Evolutionary conservation across 257 asterid genomes (phyloP).

Genomic region (Forsythia viridissima): DNA sequence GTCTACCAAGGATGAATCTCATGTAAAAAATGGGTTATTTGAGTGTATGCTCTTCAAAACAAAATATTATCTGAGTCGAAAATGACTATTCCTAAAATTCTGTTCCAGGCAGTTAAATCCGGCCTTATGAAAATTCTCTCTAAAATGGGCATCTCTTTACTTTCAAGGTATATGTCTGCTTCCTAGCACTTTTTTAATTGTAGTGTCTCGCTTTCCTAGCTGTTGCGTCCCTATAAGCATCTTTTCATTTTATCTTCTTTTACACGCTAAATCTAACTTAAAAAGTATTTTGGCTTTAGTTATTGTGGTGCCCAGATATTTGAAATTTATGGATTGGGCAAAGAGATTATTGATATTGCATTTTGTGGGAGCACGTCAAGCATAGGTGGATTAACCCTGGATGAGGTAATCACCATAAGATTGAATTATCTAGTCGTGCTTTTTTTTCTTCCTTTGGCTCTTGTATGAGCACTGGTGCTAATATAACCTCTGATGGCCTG

Average conservation of each 20-base stretch:
- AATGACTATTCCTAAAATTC: background rate
- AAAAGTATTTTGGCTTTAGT: slow-evolving; percentile 45
- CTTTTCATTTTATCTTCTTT: background rate
- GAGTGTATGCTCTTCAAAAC: background rate
- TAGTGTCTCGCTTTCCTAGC: slow-evolving; percentile 8
- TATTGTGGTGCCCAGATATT: slow-evolving; percentile 98
- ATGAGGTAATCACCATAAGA: slow-evolving; percentile 64
- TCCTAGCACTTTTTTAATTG: slow-evolving; percentile 17
- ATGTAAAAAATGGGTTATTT: background rate
- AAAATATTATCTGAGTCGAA: background rate
- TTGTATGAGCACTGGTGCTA: background rate
- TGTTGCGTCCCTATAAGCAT: background rate
- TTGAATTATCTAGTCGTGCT: slow-evolving; percentile 12
- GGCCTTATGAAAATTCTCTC: slow-evolving; percentile 95
- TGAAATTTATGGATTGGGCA: slow-evolving; percentile 93
- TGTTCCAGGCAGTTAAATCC: slow-evolving; percentile 74
- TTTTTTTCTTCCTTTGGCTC: slow-evolving; percentile 15
- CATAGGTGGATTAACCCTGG: slow-evolving; percentile 91
- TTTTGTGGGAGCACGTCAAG: slow-evolving; percentile 90
- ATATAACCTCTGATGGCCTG: background rate
- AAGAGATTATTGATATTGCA: slow-evolving; percentile 76
- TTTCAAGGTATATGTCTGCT: slow-evolving; percentile 64
- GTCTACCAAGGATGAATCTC: background rate
- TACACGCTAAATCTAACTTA: slow-evolving; percentile 25
- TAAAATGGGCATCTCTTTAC: slow-evolving; percentile 98